Percentiles rank a stretch among this genome's conserved stretches.
These are phyloP conservation scores for Trametes versicolor DNA, from an alignment of 1,284 basidiomycete genomes.

Conservation along the genomic window DNA sequence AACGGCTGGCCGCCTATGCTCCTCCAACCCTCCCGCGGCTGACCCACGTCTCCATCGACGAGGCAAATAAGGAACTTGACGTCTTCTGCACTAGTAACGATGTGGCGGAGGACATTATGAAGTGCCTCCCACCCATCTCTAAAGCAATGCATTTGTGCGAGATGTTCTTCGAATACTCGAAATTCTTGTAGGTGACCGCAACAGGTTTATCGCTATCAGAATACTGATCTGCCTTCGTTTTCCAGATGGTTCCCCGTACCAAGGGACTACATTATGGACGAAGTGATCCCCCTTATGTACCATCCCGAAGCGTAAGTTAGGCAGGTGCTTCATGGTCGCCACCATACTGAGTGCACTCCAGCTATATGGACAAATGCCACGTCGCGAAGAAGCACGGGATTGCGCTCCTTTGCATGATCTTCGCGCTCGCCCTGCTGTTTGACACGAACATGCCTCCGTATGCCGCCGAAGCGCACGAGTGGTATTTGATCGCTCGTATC, in stretches of 20 bases:
- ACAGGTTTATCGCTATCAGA: background rate
- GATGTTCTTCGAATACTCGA: slow-evolving; percentile 62
- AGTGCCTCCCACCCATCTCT: slow-evolving; percentile 56
- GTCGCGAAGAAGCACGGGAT: slow-evolving; percentile 53
- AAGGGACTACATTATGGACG: slow-evolving; percentile 55
- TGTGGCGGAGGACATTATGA: slow-evolving; percentile 51
- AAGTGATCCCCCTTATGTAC: slow-evolving; percentile 58
- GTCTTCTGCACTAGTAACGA: slow-evolving; percentile 44
- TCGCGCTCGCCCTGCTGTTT: slow-evolving; percentile 53
- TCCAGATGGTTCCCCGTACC: slow-evolving; percentile 43
- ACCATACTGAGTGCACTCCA: background rate
- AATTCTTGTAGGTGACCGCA: slow-evolving; percentile 52
- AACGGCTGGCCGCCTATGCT: slow-evolving; percentile 24
- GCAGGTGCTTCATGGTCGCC: background rate
- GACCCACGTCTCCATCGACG: slow-evolving; percentile 35
- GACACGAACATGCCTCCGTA: slow-evolving; percentile 55
- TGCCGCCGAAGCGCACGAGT: slow-evolving; percentile 63
- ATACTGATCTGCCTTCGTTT: slow-evolving; percentile 5
- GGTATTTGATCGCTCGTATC: slow-evolving; percentile 62
- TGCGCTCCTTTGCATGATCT: slow-evolving; percentile 63
- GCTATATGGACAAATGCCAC: slow-evolving; percentile 12
- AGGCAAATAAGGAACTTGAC: slow-evolving; percentile 45
- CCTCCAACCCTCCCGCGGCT: slow-evolving; percentile 28
- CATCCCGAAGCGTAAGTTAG: slow-evolving; percentile 47
- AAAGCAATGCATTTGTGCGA: slow-evolving; percentile 66